These are phyloP conservation scores for Phytophthora citricola DNA, from an alignment of 352 stramenopile genomes.

Conservation along the genomic window DNA sequence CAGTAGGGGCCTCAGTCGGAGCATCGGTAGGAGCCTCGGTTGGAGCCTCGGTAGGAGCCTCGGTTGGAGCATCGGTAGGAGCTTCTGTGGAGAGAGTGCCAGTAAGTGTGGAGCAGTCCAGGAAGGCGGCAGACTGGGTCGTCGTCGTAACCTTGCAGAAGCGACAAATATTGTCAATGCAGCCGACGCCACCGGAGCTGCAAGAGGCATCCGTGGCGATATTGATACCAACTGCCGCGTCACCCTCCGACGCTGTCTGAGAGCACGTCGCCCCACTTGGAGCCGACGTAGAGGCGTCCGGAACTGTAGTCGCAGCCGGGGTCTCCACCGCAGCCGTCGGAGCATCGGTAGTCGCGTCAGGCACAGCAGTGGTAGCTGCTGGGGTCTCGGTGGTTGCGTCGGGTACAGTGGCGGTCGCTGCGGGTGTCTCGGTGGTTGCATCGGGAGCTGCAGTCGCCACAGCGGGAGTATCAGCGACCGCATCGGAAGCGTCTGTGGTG, in stretches of 20 bases:
- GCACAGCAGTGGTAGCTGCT: neutral
- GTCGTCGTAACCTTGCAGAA: constrained; percentile 46
- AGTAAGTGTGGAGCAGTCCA: constrained; percentile 26
- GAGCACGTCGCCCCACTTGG: constrained; percentile 10
- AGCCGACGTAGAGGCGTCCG: constrained; percentile 6
- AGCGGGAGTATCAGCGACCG: neutral
- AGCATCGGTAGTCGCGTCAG: neutral
- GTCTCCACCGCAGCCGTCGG: neutral
- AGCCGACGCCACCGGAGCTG: constrained; percentile 41
- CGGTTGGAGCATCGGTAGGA: constrained; percentile 1
- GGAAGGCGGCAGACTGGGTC: constrained; percentile 31
- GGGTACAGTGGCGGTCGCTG: neutral
- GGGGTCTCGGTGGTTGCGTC: constrained; percentile 4
- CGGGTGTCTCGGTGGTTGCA: constrained; percentile 3
- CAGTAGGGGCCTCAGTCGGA: constrained; percentile 6
- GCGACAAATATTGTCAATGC: constrained; percentile 48
- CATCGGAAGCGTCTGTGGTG: constrained; percentile 13
- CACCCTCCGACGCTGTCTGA: constrained; percentile 24
- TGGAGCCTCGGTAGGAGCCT: neutral
- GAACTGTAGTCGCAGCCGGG: neutral
- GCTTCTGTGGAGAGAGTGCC: constrained; percentile 3
- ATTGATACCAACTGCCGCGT: constrained; percentile 43
- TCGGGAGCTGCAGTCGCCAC: neutral
- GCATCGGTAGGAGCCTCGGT: constrained; percentile 6
- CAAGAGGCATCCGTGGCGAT: constrained; percentile 46